These are phyloP conservation scores for Colletotrichum falcatum DNA, from an alignment of 2,329 filamentous ascomycete genomes.

Conservation along the genomic window DNA sequence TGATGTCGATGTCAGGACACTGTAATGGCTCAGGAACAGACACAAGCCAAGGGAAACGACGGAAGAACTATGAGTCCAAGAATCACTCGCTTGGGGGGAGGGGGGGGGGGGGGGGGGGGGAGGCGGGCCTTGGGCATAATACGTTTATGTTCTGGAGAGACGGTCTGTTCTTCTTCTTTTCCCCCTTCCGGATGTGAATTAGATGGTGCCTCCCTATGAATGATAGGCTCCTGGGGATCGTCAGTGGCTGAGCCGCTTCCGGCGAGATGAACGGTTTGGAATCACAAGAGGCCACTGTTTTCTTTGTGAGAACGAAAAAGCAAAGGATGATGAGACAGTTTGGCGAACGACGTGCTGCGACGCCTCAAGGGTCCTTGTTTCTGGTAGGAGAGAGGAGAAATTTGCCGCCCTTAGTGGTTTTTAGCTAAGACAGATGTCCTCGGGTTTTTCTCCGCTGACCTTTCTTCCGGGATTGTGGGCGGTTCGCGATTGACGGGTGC, in stretches of 20 bases:
- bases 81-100: no score
- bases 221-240: background rate
- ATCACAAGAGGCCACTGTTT: background rate
- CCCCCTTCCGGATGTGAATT: background rate
- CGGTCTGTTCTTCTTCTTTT: background rate
- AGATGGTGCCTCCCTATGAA: background rate
- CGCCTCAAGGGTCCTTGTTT: background rate
- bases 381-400: background rate
- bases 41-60: background rate
- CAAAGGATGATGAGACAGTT: background rate
- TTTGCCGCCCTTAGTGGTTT: background rate
- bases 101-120: background rate
- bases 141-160: background rate
- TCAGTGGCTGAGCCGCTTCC: slow-evolving; percentile 5
- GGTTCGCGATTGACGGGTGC: background rate
- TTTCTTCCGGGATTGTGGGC: background rate
- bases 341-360: slow-evolving; percentile 14
- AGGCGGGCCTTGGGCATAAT: background rate
- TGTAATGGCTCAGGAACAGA: background rate
- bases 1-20: background rate
- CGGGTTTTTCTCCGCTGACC: background rate
- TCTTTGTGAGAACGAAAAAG: background rate
- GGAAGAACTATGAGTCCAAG: background rate
- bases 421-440: background rate
- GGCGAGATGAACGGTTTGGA: slow-evolving; percentile 5